Evolutionary conservation across 805 yeast genomes (phyloP).

Genomic region (Metschnikowia vanudenii): DNA sequence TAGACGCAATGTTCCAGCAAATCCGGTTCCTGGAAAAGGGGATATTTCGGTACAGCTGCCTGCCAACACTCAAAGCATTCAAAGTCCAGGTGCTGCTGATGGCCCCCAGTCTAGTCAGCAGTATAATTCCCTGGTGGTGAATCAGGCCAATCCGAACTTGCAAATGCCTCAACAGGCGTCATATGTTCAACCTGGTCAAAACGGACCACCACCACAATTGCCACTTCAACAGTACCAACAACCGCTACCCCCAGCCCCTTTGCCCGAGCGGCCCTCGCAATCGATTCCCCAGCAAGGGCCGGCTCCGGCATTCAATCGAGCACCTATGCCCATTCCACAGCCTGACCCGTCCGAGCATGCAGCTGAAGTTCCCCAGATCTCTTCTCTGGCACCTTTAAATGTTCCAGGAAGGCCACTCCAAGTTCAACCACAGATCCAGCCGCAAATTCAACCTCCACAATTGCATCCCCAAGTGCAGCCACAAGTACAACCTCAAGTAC

Average conservation of each 20-base stretch:
- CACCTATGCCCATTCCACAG: background rate
- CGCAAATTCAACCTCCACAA: too few relatives aligned
- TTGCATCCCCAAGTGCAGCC: too few relatives aligned
- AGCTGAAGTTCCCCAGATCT: too few relatives aligned
- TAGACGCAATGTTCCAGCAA: conserved; percentile 23
- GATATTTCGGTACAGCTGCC: background rate
- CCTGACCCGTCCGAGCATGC: too few relatives aligned
- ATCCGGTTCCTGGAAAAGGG: conserved; percentile 1
- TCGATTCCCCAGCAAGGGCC: background rate
- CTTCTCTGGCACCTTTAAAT: too few relatives aligned
- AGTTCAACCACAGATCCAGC: background rate
- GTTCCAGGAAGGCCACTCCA: too few relatives aligned
- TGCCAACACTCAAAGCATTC: background rate
- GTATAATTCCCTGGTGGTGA: background rate
- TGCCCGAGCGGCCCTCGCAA: background rate
- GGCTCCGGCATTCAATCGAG: background rate
- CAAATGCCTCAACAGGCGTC: too few relatives aligned
- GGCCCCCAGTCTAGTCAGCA: background rate
- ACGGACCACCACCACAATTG: too few relatives aligned
- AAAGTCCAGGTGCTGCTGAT: background rate
- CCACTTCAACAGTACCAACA: background rate
- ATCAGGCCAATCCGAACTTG: background rate
- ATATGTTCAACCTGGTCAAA: too few relatives aligned
- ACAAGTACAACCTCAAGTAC: too few relatives aligned
- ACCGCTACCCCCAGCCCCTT: background rate